Evolutionary conservation across 148 eudicot genomes (phyloP).

Genomic region (Arctostaphylos glauca): DNA sequence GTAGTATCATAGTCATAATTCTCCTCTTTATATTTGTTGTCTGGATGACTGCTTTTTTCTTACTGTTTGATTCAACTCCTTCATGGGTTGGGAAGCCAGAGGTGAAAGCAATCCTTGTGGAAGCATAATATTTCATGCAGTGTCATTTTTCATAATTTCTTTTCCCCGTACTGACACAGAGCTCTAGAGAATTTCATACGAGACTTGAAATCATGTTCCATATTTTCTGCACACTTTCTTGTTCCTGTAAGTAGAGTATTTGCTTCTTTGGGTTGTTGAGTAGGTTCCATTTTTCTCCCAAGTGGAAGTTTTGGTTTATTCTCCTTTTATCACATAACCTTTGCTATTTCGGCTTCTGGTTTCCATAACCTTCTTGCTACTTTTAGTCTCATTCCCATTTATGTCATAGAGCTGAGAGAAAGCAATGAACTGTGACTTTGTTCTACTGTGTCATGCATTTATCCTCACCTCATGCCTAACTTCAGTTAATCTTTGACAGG

Average conservation of each 20-base stretch:
- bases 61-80: slow-evolving; percentile 13
- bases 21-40: not conserved
- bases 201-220: not conserved
- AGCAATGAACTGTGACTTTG: not conserved
- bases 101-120: not conserved
- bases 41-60: slow-evolving; percentile 1
- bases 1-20: not conserved
- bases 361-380: not conserved
- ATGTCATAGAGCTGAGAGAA: not conserved
- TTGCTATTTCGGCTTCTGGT: no score
- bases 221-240: not conserved
- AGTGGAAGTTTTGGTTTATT: not conserved
- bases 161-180: not conserved
- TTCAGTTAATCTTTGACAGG: slow-evolving; percentile 38
- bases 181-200: not conserved
- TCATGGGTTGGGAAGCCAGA: not conserved
- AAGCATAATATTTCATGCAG: no score
- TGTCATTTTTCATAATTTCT: not conserved
- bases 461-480: not conserved
- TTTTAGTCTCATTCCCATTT: not conserved
- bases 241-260: not conserved
- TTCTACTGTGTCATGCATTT: not conserved
- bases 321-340: not conserved
- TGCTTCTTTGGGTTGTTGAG: not conserved
- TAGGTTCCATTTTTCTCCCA: not conserved